phyloP scores from a whole-genome alignment of 2,329 filamentous ascomycete species.

The Septoria petroselini region DNA sequence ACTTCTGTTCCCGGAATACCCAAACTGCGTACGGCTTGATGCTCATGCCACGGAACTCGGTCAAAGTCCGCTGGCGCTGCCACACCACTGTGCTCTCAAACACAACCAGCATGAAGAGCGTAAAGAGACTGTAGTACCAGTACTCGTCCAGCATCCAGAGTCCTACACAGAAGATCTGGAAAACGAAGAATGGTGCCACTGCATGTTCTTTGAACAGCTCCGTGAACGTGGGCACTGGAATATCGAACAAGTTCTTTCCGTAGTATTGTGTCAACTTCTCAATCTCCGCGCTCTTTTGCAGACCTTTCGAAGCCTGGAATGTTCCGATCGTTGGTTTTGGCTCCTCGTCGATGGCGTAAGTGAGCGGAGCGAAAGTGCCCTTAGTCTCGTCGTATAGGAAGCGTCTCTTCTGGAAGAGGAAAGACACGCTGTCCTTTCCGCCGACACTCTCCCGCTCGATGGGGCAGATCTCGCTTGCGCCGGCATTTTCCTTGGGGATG shows the following conservation, averaged over 20 bases:
- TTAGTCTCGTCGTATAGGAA: constrained; percentile 76
- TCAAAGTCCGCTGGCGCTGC: constrained; percentile 94
- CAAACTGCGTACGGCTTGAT: constrained; percentile 97
- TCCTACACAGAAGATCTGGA: constrained; percentile 97
- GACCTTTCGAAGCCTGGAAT: constrained; percentile 78
- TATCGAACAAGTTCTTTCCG: constrained; percentile 94
- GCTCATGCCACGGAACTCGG: constrained; percentile 97
- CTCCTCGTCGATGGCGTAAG: constrained; percentile 78
- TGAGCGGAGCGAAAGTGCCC: constrained; percentile 75
- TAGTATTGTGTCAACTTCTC: constrained; percentile 84
- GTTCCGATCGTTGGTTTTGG: constrained; percentile 73
- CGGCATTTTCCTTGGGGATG: constrained; percentile 83
- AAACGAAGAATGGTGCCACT: constrained; percentile 98
- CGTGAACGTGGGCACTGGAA: constrained; percentile 90
- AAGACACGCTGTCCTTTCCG: constrained; percentile 74
- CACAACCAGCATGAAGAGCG: constrained; percentile 93
- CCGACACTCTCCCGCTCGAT: constrained; percentile 73
- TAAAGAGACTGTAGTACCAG: constrained; percentile 99
- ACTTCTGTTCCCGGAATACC: constrained; percentile 82
- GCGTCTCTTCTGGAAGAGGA: constrained; percentile 96
- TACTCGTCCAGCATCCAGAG: constrained; percentile 99
- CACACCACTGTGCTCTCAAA: constrained; percentile 99
- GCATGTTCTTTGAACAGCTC: constrained; percentile 98
- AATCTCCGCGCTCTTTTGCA: constrained; percentile 71
- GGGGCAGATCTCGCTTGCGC: constrained; percentile 80